A percentile compares a stretch with the other conserved stretches of the same genome.
phyloP scores from a whole-genome alignment of 805 yeast genomes.

The Saccharomycopsis guyanensis region DNA sequence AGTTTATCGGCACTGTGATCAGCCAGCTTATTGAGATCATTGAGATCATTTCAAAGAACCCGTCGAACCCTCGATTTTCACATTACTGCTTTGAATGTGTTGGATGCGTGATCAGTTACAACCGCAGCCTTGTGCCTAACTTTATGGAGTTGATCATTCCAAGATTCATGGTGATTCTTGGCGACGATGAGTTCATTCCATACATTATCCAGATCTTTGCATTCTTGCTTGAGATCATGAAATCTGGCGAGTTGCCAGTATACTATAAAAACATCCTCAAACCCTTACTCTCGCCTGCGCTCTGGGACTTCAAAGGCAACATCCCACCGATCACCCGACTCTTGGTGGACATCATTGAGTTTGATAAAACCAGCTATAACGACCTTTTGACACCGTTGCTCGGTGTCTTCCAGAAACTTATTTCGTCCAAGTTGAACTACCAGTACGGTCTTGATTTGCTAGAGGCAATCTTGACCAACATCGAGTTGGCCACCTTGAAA shows the following conservation, averaged over 20 bases:
- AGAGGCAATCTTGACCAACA: constrained; percentile 52
- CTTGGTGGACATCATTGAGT: constrained; percentile 53
- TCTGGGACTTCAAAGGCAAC: constrained; percentile 92
- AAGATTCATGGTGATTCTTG: constrained; percentile 54
- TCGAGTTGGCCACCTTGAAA: constrained; percentile 44
- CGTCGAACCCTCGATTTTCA: constrained; percentile 89
- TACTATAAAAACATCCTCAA: constrained; percentile 59
- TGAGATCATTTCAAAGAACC: constrained; percentile 70
- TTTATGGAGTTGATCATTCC: constrained; percentile 56
- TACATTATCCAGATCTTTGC: constrained; percentile 89
- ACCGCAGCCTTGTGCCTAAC: constrained; percentile 29
- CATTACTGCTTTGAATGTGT: constrained; percentile 88
- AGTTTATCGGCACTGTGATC: constrained; percentile 28
- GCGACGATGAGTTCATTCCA: constrained; percentile 88
- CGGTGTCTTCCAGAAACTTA: constrained; percentile 93
- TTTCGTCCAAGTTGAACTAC: constrained; percentile 80
- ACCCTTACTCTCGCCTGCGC: constrained; percentile 81
- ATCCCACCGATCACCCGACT: constrained; percentile 88
- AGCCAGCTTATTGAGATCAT: constrained; percentile 65
- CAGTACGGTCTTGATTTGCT: constrained; percentile 77
- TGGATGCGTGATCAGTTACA: constrained; percentile 61
- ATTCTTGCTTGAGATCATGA: constrained; percentile 58
- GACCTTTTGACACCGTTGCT: constrained; percentile 62
- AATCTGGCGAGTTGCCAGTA: constrained; percentile 49
- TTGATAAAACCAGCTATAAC: constrained; percentile 30